Evolutionary conservation across 805 yeast species (phyloP).

Genomic region (Suhomyces xylopsoci): DNA sequence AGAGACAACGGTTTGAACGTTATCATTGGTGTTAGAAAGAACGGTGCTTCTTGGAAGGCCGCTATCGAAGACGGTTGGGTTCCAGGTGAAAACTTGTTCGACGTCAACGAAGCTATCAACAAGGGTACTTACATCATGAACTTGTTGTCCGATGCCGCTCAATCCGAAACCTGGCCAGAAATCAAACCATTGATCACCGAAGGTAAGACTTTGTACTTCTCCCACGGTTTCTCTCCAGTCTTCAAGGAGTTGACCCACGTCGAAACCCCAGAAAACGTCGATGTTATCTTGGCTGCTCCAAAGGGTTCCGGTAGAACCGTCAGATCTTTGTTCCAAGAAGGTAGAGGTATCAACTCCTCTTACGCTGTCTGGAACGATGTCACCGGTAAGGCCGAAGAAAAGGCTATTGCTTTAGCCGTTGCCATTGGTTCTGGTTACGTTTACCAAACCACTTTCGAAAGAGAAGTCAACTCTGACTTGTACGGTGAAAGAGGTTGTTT

Average conservation of each 20-base stretch:
- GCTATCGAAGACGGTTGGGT: conserved; percentile 99
- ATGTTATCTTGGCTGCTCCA: conserved; percentile 98
- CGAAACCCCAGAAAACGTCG: conserved; percentile 91
- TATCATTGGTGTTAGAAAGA: conserved; percentile 95
- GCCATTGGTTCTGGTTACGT: conserved; percentile 99
- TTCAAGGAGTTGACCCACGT: conserved; percentile 97
- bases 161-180: conserved; percentile 93
- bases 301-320: conserved; percentile 99
- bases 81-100: conserved; percentile 97
- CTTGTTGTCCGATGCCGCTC: conserved; percentile 98
- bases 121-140: conserved; percentile 96
- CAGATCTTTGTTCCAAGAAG: conserved; percentile 98
- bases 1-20: conserved; percentile 99
- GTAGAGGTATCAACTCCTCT: conserved; percentile 99
- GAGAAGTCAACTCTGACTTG: conserved; percentile 97
- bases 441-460: conserved; percentile 98
- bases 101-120: conserved; percentile 86
- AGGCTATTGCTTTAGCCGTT: conserved; percentile 96
- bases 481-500: conserved; percentile 99
- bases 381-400: conserved; percentile 98
- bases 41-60: conserved; percentile 99
- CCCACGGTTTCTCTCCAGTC: conserved; percentile 99
- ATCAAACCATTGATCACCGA: conserved; percentile 89
- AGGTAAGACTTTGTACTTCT: conserved; percentile 97
- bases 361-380: conserved; percentile 99